phyloP scores from a whole-genome alignment of 345 rosid species.

The Gossypium longicalyx region DNA sequence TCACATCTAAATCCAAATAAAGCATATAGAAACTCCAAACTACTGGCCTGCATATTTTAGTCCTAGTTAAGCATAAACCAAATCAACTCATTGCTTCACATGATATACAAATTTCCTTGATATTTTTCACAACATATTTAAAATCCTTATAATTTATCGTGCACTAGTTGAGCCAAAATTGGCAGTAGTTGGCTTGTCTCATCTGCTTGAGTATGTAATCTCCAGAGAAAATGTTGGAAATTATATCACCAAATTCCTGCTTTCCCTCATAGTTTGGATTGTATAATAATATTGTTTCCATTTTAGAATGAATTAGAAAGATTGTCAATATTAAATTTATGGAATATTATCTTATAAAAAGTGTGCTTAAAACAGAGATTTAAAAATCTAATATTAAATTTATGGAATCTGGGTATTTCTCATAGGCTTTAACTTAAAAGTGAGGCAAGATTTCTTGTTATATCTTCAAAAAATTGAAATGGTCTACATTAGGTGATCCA shows the following conservation, averaged over 20 bases:
- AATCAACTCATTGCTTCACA: neutral
- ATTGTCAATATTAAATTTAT: no score
- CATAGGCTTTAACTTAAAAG: conserved; percentile 7
- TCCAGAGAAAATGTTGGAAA: neutral
- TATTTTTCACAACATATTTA: neutral
- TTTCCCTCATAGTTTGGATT: neutral
- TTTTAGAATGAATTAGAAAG: no score
- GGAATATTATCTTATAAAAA: no score
- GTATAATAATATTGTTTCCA: no score
- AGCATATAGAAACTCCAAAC: neutral
- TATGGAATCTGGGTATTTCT: neutral
- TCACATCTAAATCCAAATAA: no score
- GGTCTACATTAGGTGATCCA: conserved; percentile 35
- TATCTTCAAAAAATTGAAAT: neutral
- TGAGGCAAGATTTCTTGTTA: conserved; percentile 23
- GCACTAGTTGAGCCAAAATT: neutral
- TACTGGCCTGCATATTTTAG: neutral
- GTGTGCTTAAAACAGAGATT: no score
- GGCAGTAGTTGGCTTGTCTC: neutral
- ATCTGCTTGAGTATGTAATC: neutral
- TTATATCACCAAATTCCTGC: neutral
- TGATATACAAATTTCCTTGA: neutral
- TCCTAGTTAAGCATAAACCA: neutral
- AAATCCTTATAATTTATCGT: neutral
- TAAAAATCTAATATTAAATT: no score